These are phyloP conservation scores for Rhynchosporium agropyri DNA, from an alignment of 2,329 filamentous ascomycete species.

Conservation along the genomic window DNA sequence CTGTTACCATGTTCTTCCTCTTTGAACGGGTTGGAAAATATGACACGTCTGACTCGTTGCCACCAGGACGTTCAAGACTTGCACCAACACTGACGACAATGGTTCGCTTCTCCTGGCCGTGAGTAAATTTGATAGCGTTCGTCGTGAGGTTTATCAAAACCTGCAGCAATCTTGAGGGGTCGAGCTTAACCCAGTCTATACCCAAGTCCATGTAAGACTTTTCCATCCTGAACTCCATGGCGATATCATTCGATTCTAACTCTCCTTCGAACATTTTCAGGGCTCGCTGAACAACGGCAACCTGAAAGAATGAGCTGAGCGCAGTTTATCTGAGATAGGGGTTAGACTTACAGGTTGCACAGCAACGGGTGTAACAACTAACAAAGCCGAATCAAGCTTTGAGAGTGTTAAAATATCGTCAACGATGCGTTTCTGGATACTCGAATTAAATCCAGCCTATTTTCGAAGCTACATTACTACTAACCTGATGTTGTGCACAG, in stretches of 20 bases:
- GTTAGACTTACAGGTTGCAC: constrained; percentile 60
- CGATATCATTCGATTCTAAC: constrained; percentile 70
- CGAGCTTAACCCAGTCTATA: constrained; percentile 73
- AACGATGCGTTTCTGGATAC: constrained; percentile 64
- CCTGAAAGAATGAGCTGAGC: constrained; percentile 19
- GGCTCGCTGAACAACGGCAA: constrained; percentile 64
- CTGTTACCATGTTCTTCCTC: constrained; percentile 33
- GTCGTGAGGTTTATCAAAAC: constrained; percentile 81
- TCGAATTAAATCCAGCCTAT: constrained; percentile 11
- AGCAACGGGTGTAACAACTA: constrained; percentile 71
- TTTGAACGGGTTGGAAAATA: constrained; percentile 44
- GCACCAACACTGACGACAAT: constrained; percentile 48
- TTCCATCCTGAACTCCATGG: constrained; percentile 69
- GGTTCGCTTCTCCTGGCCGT: constrained; percentile 58
- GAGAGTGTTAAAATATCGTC: constrained; percentile 68
- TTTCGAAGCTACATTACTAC: not conserved
- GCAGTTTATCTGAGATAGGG: not conserved
- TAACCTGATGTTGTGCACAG: constrained; percentile 66
- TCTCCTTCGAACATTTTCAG: constrained; percentile 82
- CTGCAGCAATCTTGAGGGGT: constrained; percentile 77
- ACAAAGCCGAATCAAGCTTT: constrained; percentile 70
- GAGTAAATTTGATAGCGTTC: constrained; percentile 84
- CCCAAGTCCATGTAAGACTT: constrained; percentile 65
- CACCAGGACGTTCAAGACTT: constrained; percentile 43
- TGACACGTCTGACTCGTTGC: constrained; percentile 50